phyloP scores from a whole-genome alignment of 495 filamentous ascomycete genomes.

The Thermothielavioides terrestris region DNA sequence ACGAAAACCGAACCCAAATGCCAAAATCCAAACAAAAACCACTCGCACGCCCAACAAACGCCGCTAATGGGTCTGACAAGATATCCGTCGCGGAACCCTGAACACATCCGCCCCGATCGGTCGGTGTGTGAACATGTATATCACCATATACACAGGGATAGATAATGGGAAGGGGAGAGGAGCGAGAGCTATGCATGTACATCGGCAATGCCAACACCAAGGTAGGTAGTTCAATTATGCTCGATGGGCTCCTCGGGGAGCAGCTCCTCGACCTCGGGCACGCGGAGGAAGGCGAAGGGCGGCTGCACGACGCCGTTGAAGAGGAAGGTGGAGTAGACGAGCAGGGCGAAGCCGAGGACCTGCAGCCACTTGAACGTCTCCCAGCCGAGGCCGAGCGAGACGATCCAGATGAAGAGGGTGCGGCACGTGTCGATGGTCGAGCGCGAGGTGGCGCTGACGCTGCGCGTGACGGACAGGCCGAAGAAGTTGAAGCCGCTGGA shows the following conservation, averaged over 20 bases:
- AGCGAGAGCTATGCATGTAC: no score
- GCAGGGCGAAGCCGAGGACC: conserved; percentile 73
- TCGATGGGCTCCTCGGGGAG: conserved; percentile 80
- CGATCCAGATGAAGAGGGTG: conserved; percentile 96
- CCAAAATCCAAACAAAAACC: no score
- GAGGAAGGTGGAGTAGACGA: conserved; percentile 94
- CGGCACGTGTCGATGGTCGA: conserved; percentile 96
- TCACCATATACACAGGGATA: no score
- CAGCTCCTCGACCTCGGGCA: conserved; percentile 58
- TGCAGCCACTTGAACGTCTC: conserved; percentile 98
- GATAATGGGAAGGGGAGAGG: no score
- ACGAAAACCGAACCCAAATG: no score
- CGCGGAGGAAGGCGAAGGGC: conserved; percentile 49
- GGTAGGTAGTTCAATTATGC: conserved; percentile 51
- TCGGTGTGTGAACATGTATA: no score
- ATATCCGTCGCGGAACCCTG: no score
- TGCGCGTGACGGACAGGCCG: conserved; percentile 82
- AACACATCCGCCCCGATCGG: no score
- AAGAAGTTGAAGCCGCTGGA: conserved; percentile 95
- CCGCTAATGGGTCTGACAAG: no score
- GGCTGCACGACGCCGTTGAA: conserved; percentile 88
- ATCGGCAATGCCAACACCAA: no score
- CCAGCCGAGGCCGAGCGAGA: conserved; percentile 88
- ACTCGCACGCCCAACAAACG: no score
- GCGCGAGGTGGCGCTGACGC: conserved; percentile 80